Evolutionary conservation across 1,284 basidiomycete species (phyloP), one percentile per base, ranked within the genome.

Genomic region (Mrakiaceae sp.): DNA sequence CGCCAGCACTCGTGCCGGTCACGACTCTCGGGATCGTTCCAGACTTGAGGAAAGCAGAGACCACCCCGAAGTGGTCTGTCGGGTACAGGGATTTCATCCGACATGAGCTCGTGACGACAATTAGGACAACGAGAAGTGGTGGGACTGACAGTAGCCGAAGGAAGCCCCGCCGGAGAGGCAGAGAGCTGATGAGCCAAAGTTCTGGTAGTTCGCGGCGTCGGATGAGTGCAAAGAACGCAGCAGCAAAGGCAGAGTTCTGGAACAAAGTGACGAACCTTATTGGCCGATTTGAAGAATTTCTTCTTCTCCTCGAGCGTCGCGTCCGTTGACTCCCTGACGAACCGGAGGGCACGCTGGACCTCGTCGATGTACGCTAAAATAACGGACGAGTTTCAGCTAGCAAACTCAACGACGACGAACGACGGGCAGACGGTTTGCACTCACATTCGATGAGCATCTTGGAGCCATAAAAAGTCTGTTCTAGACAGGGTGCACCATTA

Each of bases 141-240:
- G 27, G 27, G 27, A 2, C 27, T 27, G 27, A 27, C 27, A 95
- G 75, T 96, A 97, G 3, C 91, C 95, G 72, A 98, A 96, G 1
- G 86, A 87, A 3, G 89, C 95, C 11, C 95, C 95, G 16, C 95
- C 95, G 11, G 89, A 93, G 5, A 98, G 81, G 75, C 95, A 98
- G 5, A 98, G 78, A 0, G 95, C 96, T 59, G 88, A 83, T n/a
- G 82, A 81, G 68, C 95, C 95, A 40, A 96, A 82, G 75, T 97
- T 96, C 67, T 84, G 66, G 27, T 27, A 27, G 27, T 27, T 27
- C 27, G 27, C 27, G 27, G 27, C 27, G 27, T 27, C 27, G 27
- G 10, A 53, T 6, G 51, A 53, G 39, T 11, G 51, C 11, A 54
- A 40, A n/a, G 12, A 52, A 52, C 5, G 47, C 7, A 49, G 27